Evolutionary conservation across 257 asterid genomes (phyloP).

Genomic region (Thymus quinquecostatus): DNA sequence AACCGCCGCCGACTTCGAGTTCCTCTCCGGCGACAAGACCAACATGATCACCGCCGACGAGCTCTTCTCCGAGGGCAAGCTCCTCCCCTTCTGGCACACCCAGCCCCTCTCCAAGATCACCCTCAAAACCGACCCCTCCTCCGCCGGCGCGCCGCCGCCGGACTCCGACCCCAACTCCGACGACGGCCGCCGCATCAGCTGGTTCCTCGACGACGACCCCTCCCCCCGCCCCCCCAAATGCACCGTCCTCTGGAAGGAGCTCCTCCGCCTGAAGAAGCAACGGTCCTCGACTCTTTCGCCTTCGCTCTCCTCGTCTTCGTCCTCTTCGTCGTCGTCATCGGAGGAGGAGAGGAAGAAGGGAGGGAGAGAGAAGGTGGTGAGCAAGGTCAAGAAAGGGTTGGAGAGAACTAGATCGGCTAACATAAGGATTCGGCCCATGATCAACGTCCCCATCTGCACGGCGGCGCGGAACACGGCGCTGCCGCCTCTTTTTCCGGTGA

Average conservation of each 20-base stretch:
- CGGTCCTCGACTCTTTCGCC: slow-evolving; percentile 63
- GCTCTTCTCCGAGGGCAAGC: slow-evolving; percentile 70
- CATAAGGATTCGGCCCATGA: slow-evolving; percentile 70
- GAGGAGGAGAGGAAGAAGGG: slow-evolving; percentile 42
- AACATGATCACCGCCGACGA: slow-evolving; percentile 73
- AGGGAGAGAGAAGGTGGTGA: slow-evolving; percentile 48
- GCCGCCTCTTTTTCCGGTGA: slow-evolving; percentile 65
- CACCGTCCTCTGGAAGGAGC: slow-evolving; percentile 83
- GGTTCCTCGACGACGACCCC: slow-evolving; percentile 92
- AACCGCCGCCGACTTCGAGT: slow-evolving; percentile 59
- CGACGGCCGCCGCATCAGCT: slow-evolving; percentile 50
- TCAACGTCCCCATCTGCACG: slow-evolving; percentile 78
- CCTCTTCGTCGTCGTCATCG: slow-evolving; percentile 46
- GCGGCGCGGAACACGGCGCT: slow-evolving; percentile 50
- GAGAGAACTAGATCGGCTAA: slow-evolving; percentile 73
- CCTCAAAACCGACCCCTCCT: slow-evolving; percentile 37
- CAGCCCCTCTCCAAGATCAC: slow-evolving; percentile 56
- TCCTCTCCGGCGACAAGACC: slow-evolving; percentile 52
- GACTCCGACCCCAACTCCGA: slow-evolving; percentile 28
- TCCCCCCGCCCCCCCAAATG: slow-evolving; percentile 93
- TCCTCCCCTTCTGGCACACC: slow-evolving; percentile 73
- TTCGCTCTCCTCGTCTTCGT: slow-evolving; percentile 47
- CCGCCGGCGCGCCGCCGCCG: slow-evolving; percentile 14
- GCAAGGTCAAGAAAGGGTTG: slow-evolving; percentile 63
- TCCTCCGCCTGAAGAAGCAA: slow-evolving; percentile 60